Base-by-base conservation (phyloP, 768 basidiomycete species). In the Sporobolomyces phaffii region DNA sequence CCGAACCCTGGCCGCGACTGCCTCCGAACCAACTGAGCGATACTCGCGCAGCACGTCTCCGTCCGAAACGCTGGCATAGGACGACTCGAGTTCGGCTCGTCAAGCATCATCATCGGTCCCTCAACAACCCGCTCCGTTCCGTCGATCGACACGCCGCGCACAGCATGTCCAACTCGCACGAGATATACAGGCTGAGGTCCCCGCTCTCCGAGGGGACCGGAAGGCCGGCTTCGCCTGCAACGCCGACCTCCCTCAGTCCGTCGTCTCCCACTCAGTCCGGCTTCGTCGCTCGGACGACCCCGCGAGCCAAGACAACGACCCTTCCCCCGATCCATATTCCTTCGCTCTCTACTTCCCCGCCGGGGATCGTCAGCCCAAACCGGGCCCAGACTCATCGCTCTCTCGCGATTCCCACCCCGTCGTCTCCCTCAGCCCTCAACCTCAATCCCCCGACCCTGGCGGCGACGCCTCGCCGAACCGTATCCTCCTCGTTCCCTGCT, bases 201-300 rank as follows among this genome's bases (percentile, higher is more conserved):
- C 56, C 56, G 7, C 43, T 58, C 13, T 58, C 56, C 22, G 56
- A 34, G 24, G 56, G 56, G 9, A 33, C 41, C 2, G 56, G 56
- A 8, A 38, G 56, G 24, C 56, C 56, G 3, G 56, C 56, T 15
- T 45, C 56, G 3, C 56, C 56, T 14, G 41, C 43, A 29, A 92
- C 85, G 44, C 83, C 81, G 59, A 90, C 84, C 54, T 93, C 90
- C 44, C 85, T 58, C 22, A 59, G 29, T n/a, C 65, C 74, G 15
- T 73, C 70, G 40, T 72, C 71, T 26, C 70, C 69, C 4, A 75
- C 65, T 13, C 66, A 64, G 61, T 72, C 70, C 41, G 56, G 56
- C 20, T 47, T 45, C 41, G 22, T 45, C 8, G 33, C 6, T 5
- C 28, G 56, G 17, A 58, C 56, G 7, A 58, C 56, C 5, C 56